Conservation (phyloP, 1,284 basidiomycete genomes). For the Pholiota adiposa region DNA sequence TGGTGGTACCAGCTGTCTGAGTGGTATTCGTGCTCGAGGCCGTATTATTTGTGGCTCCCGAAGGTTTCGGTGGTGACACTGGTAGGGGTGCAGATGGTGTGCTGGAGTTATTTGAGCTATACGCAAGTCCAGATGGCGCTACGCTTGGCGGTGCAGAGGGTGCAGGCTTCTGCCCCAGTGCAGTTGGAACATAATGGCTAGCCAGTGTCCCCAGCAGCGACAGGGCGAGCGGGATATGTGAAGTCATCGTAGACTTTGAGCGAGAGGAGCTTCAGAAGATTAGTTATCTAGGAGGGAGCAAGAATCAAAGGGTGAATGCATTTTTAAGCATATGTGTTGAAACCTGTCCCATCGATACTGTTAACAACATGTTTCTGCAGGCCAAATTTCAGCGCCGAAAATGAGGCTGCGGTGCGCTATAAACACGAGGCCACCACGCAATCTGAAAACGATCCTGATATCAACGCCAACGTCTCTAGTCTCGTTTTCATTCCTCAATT, state of each 20-base stretch:
- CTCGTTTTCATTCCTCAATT: conserved; percentile 19
- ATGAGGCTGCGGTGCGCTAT: conserved; percentile 34
- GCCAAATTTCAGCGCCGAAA: conserved; percentile 20
- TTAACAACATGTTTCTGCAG: conserved; percentile 21
- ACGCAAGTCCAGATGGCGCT: conserved; percentile 28
- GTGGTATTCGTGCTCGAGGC: neutral
- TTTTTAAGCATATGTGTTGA: conserved; percentile 30
- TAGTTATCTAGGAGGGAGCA: conserved; percentile 24
- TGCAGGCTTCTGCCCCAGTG: conserved; percentile 34
- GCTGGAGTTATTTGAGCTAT: conserved; percentile 9
- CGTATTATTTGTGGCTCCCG: conserved; percentile 3
- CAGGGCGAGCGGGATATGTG: conserved; percentile 53
- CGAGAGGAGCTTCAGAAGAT: conserved; percentile 12
- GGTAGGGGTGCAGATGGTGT: neutral
- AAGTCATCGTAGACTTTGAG: conserved; percentile 38
- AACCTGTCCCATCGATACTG: conserved; percentile 19
- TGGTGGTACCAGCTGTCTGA: conserved; percentile 9
- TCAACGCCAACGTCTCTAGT: conserved; percentile 17
- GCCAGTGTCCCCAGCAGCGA: conserved; percentile 56
- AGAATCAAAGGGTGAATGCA: conserved; percentile 14
- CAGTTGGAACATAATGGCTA: conserved; percentile 44
- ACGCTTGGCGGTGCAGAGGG: conserved; percentile 29
- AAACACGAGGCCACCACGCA: conserved; percentile 31
- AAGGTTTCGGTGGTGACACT: conserved; percentile 10
- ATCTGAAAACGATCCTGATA: conserved; percentile 27